Evolutionary conservation across 352 stramenopile species (phyloP).

Genomic region (Pythium dissimile): DNA sequence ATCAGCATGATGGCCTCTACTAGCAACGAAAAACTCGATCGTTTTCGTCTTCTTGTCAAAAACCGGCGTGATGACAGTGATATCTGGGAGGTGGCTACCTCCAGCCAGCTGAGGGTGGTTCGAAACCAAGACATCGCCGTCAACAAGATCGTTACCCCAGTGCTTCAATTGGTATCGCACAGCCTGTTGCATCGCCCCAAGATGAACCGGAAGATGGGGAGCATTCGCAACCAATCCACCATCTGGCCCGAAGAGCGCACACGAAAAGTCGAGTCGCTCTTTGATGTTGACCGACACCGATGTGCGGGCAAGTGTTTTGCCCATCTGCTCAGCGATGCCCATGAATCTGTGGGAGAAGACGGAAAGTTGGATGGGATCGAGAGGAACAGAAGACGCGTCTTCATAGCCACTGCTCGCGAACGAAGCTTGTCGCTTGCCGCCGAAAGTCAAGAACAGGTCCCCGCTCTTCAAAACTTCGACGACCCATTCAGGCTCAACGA

Average conservation of each 20-base stretch:
- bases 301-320: conserved; percentile 94
- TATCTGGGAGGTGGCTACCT: conserved; percentile 97
- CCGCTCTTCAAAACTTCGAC: conserved; percentile 92
- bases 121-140: conserved; percentile 98
- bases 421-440: conserved; percentile 27
- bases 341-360: conserved; percentile 99
- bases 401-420: conserved; percentile 33
- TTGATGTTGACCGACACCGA: conserved; percentile 99
- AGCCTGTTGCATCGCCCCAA: conserved; percentile 98
- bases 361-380: conserved; percentile 96
- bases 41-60: conserved; percentile 89
- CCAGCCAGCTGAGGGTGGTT: conserved; percentile 99
- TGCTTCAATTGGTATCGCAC: conserved; percentile 93
- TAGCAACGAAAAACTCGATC: conserved; percentile 98
- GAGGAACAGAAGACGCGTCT: conserved; percentile 31
- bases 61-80: conserved; percentile 99
- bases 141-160: conserved; percentile 89
- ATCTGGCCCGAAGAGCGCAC: conserved; percentile 96
- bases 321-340: conserved; percentile 99
- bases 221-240: conserved; percentile 99
- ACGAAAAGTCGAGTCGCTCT: conserved; percentile 98
- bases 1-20: conserved; percentile 97
- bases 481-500: conserved; percentile 95
- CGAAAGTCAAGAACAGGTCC: conserved; percentile 92
- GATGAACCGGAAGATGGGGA: conserved; percentile 98